Evolutionary conservation across 495 filamentous ascomycete species (phyloP), one percentile per base, ranked within the genome.

Genomic region (Penicillium dipodomyicola): DNA sequence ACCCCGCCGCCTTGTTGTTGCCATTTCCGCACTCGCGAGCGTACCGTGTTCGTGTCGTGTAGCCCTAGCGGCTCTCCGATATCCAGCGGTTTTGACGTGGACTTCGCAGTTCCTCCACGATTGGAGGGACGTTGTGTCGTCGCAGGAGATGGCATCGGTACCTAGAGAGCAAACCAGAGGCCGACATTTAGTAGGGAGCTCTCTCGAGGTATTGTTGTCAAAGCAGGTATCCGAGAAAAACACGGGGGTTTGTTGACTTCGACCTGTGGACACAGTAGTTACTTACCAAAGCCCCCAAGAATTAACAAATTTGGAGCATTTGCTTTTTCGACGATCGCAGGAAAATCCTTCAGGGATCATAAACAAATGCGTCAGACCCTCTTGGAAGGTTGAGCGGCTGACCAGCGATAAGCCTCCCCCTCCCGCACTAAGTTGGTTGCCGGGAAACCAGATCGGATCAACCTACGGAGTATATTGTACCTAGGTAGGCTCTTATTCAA

Each of bases 1-100:
- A 81, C 68, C 65, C 85, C 77, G 65, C 88, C 71, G 63, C 78
- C 80, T 81, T 91, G 76, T 48, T 81, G 77, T 60, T 92, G 89
- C 89, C 89, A 92, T 73, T 83, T 79, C 45, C 86, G 86, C 17
- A 92, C 85, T 59, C 87, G 78, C 35, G 87, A 83, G 47, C 81
- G 79, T 10, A 91, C 88, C n/a, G 78, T 78, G 22, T 81, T 80
- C 1, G 80, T 83, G 58, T 85, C 82, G 54, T 82, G 78, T 39
- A 75, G 46, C 3, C 81, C 82, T 25, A 77, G 64, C 3, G 80
- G 74, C 10, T 68, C 64, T 3, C 82, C 82, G 30, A 82, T 75
- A 64, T 83, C 82, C n/a, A 82, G 57, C 9, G 75, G 54, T 19
- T 73, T 77, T 0, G 73, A 72, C 15, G 71, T 67, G 14, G 65